These are phyloP conservation scores for Colletotrichum magnum DNA, from an alignment of 2,329 filamentous ascomycete species.

Conservation along the genomic window DNA sequence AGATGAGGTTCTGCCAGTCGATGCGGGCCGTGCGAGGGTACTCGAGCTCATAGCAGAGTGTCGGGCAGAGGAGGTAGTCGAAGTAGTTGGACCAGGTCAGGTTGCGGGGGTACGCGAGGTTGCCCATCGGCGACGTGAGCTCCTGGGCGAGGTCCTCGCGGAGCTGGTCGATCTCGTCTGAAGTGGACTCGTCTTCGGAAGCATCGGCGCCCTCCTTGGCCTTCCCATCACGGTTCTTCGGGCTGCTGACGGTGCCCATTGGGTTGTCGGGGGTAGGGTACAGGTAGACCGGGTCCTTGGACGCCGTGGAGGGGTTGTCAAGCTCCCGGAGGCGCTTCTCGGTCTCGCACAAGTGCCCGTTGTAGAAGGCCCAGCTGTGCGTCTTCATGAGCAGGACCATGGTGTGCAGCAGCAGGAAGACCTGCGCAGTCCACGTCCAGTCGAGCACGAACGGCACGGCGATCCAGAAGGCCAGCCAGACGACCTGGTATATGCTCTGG, in stretches of 20 bases:
- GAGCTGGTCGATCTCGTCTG: conserved; percentile 74
- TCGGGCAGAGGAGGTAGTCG: conserved; percentile 93
- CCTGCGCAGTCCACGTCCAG: conserved; percentile 98
- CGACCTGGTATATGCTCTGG: conserved; percentile 84
- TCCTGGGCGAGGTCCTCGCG: conserved; percentile 91
- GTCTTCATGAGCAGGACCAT: conserved; percentile 98
- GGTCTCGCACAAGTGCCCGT: conserved; percentile 92
- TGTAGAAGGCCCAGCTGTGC: conserved; percentile 99
- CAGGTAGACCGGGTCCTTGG: conserved; percentile 76
- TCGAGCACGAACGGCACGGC: conserved; percentile 85
- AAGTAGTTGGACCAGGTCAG: conserved; percentile 85
- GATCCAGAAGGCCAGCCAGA: conserved; percentile 89
- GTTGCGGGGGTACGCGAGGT: conserved; percentile 91
- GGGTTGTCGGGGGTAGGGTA: conserved; percentile 77
- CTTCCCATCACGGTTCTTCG: conserved; percentile 32
- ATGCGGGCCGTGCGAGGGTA: conserved; percentile 86
- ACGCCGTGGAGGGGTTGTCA: conserved; percentile 76
- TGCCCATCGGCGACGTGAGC: conserved; percentile 90
- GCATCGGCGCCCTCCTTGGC: conserved; percentile 43
- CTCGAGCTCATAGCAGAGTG: conserved; percentile 96
- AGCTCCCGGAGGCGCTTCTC: conserved; percentile 84
- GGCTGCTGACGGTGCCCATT: conserved; percentile 53
- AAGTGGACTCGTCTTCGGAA: conserved; percentile 49
- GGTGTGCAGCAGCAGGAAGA: conserved; percentile 92
- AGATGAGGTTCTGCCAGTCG: conserved; percentile 84